These are phyloP conservation scores for Malus hybrid DNA, from an alignment of 331 rosid species.

Conservation along the genomic window DNA sequence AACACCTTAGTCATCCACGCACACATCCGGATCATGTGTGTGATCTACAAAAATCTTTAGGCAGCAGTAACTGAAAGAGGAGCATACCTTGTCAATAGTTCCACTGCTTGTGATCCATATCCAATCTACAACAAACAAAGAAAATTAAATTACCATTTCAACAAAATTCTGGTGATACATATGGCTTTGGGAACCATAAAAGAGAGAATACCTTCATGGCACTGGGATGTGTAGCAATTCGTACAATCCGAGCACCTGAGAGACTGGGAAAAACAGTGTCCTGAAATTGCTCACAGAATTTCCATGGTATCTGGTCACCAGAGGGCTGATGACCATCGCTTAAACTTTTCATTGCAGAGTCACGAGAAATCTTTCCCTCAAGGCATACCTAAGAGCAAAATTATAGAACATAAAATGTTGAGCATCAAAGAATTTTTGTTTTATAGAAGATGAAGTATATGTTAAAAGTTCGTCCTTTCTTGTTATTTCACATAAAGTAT, in stretches of 20 bases:
- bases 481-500: background rate
- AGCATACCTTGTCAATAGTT: slow-evolving; percentile 83
- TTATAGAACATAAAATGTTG: background rate
- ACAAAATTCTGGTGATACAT: slow-evolving; percentile 12
- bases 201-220: slow-evolving; percentile 64
- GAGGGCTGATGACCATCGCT: slow-evolving; percentile 78
- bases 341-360: slow-evolving; percentile 70
- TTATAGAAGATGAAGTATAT: background rate
- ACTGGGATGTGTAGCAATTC: slow-evolving; percentile 96
- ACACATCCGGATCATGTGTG: background rate
- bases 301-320: slow-evolving; percentile 99
- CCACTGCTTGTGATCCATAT: slow-evolving; percentile 95
- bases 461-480: background rate
- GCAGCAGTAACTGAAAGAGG: slow-evolving; percentile 15
- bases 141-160: slow-evolving; percentile 7
- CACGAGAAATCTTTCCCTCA: slow-evolving; percentile 89
- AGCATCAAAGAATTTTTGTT: background rate
- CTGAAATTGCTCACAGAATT: slow-evolving; percentile 87
- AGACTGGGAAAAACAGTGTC: slow-evolving; percentile 81
- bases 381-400: slow-evolving; percentile 54
- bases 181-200: slow-evolving; percentile 7
- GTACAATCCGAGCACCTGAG: slow-evolving; percentile 95
- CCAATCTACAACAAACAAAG: slow-evolving; percentile 57
- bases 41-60: background rate
- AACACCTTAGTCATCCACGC: background rate